phyloP scores from a whole-genome alignment of 2,329 filamentous ascomycete genomes.

The Trichoderma sp. region DNA sequence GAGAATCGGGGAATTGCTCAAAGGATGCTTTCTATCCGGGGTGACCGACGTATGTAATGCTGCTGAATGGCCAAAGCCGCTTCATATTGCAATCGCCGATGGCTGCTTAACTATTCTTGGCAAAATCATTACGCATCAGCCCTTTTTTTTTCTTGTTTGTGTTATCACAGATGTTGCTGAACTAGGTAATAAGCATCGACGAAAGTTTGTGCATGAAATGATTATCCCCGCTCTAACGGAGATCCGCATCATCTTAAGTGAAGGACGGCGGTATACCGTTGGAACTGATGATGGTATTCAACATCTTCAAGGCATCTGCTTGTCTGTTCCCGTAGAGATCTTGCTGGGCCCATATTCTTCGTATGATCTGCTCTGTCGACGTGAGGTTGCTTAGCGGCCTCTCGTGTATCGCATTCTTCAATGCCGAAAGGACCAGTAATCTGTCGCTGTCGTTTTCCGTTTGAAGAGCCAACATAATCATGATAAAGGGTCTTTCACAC shows the following conservation, averaged over 20 bases:
- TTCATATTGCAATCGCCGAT: background rate
- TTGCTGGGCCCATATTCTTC: slow-evolving; percentile 13
- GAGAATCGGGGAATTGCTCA: slow-evolving; percentile 1
- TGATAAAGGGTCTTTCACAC: slow-evolving; percentile 13
- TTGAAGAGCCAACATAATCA: slow-evolving; percentile 13
- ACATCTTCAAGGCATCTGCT: slow-evolving; percentile 8
- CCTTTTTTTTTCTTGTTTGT: background rate
- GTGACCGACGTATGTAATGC: background rate
- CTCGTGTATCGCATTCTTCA: slow-evolving; percentile 6
- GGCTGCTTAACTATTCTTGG: background rate
- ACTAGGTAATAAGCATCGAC: background rate
- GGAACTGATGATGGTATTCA: slow-evolving; percentile 15
- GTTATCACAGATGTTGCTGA: background rate
- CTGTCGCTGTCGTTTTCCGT: slow-evolving; percentile 4
- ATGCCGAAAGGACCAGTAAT: background rate
- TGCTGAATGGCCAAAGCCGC: background rate
- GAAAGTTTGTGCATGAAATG: background rate
- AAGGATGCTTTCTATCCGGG: background rate
- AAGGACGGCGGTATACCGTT: slow-evolving; percentile 12
- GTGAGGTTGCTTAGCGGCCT: slow-evolving; percentile 11
- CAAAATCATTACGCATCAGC: background rate
- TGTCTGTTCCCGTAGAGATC: slow-evolving; percentile 6
- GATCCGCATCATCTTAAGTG: background rate
- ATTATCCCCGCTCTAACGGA: background rate
- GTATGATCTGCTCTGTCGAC: slow-evolving; percentile 14